Evolutionary conservation across 805 yeast genomes (phyloP), one percentile per base, ranked within the genome.

Genomic region (Candida pini): DNA sequence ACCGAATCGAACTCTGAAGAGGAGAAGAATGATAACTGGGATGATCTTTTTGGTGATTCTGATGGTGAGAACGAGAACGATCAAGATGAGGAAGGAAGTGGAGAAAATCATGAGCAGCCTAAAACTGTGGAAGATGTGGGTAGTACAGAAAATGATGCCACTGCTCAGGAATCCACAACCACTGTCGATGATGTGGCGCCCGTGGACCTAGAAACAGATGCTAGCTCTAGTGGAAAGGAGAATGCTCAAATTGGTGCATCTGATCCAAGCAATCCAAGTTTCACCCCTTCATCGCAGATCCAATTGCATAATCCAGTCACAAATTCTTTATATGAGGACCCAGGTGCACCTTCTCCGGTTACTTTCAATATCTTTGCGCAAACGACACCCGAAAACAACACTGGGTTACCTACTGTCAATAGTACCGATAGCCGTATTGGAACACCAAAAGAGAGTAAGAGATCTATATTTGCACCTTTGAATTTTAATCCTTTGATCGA

Each of bases 271-370:
- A 22, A 12, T 7, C n/a, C 25, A 22, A 22, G n/a, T 12, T 12
- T 12, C 10, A 12, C n/a, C 13, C 10, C 25, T 7, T 13, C 25
- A 7, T 7, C 25, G 4, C n/a, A 12, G 13, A 22, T 13, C 8
- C 5, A 12, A 8, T 13, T 32, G 6, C 16, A 32, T 5, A 21
- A 20, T 76, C 28, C 81, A 9, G 63, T 69, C 6, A 56, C 65
- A 3, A 69, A 77, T 2, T 79, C 79, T 0, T 57, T 72, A 17
- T 82, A 82, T 46, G 73, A 67, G 31, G 94, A 84, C 52, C 94
- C 94, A 0, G 94, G 94, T 28, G 94, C 94, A 0, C 94, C 94
- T 3, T 62, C 78, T 3, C 90, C 94, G 0, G 58, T 73, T 14
- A 68, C 73, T 0, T 71, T 76, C 6, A 76, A 77, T 2, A 60